Conservation (phyloP, 2,329 filamentous ascomycete species). For the Lizonia empirigonia region DNA sequence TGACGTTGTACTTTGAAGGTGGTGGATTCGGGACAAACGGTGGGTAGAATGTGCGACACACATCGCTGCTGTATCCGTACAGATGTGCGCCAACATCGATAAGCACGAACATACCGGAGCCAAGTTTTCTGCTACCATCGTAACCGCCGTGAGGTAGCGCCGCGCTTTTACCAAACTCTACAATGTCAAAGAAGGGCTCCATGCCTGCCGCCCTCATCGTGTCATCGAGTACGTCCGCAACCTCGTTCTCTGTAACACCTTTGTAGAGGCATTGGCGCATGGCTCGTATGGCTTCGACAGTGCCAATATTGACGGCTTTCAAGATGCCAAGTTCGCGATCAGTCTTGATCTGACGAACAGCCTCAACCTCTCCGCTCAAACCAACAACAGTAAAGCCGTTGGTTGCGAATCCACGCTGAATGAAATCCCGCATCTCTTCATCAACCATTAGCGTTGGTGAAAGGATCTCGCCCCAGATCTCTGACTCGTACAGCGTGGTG, state of each 20-base stretch:
- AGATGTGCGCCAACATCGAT: constrained; percentile 69
- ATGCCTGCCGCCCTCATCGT: constrained; percentile 61
- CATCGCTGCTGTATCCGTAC: constrained; percentile 67
- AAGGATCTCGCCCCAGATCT: constrained; percentile 43
- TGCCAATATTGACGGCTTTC: constrained; percentile 67
- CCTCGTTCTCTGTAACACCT: constrained; percentile 64
- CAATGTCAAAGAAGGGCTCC: constrained; percentile 66
- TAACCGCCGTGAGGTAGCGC: constrained; percentile 62
- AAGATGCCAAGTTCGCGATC: constrained; percentile 62
- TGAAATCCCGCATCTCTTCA: constrained; percentile 69
- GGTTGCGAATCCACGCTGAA: constrained; percentile 60
- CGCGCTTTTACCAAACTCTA: constrained; percentile 64
- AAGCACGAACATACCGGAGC: constrained; percentile 62
- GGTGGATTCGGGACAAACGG: constrained; percentile 41
- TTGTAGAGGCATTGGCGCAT: constrained; percentile 63
- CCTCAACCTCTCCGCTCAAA: constrained; percentile 60
- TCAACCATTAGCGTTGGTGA: constrained; percentile 63
- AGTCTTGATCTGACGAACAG: constrained; percentile 64
- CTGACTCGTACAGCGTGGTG: constrained; percentile 54
- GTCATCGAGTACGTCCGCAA: constrained; percentile 61
- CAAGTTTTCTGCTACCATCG: constrained; percentile 57
- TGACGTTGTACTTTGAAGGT: constrained; percentile 22
- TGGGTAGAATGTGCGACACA: constrained; percentile 64
- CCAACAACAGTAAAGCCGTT: constrained; percentile 64
- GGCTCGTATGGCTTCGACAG: constrained; percentile 64